Evolutionary conservation across 176 grass and related monocot genomes (phyloP).

Genomic region (Oryza rufipogon): DNA sequence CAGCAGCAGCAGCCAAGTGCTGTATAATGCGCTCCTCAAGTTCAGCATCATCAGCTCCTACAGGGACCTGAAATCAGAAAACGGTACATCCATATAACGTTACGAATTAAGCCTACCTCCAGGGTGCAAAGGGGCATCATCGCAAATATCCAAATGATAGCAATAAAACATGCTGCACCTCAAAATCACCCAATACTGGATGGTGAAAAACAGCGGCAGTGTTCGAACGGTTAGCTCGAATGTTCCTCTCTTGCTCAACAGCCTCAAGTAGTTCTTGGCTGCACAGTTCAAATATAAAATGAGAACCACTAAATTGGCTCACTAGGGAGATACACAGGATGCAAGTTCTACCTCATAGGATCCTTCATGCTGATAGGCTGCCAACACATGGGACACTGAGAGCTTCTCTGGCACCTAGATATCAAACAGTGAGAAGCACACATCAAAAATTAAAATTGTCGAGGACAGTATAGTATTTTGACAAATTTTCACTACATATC

Average conservation of each 20-base stretch:
- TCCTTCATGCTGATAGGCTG: slow-evolving; percentile 94
- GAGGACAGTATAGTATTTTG: background rate
- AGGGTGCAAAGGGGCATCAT: background rate
- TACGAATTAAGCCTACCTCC: background rate
- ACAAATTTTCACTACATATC: background rate
- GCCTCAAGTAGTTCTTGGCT: slow-evolving; percentile 94
- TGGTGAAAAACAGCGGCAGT: slow-evolving; percentile 71
- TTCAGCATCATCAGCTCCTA: slow-evolving; percentile 65
- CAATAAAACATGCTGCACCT: slow-evolving; percentile 61
- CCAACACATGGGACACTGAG: slow-evolving; percentile 97
- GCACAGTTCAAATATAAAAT: slow-evolving; percentile 12
- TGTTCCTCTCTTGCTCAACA: slow-evolving; percentile 79
- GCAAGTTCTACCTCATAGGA: slow-evolving; percentile 61
- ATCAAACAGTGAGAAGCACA: background rate
- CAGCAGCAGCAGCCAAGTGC: slow-evolving; percentile 69
- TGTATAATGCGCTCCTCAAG: slow-evolving; percentile 82
- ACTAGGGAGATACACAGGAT: slow-evolving; percentile 5
- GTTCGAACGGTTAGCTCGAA: slow-evolving; percentile 49
- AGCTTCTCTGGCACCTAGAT: slow-evolving; percentile 95
- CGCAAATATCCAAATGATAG: slow-evolving; percentile 29
- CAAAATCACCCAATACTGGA: slow-evolving; percentile 85
- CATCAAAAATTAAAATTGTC: background rate
- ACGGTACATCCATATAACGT: background rate
- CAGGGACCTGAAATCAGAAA: slow-evolving; percentile 54
- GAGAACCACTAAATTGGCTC: background rate